Percentiles rank a stretch among this genome's conserved stretches.
These are phyloP conservation scores for Protomyces lactucae-debilis DNA, from an alignment of 1,139 yeast species.

Conservation along the genomic window DNA sequence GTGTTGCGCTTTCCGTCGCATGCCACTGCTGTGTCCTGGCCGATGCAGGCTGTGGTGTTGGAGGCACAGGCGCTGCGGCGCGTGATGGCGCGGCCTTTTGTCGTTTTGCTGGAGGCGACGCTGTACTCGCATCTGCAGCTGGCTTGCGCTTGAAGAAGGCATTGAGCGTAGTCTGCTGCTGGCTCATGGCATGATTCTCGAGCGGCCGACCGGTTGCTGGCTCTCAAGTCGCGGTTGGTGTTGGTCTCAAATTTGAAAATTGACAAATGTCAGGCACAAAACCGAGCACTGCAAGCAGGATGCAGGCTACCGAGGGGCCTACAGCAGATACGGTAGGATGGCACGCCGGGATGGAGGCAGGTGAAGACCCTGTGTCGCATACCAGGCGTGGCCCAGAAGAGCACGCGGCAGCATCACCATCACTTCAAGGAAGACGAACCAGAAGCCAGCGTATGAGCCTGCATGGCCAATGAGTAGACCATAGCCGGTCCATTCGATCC, in stretches of 20 bases:
- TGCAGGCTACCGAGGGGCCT: neutral
- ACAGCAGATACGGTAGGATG: neutral
- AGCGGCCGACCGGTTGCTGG: too few species aligned
- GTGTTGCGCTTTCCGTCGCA: neutral
- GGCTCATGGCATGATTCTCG: neutral
- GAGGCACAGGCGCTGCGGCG: neutral
- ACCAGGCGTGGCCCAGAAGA: slow-evolving; percentile 12
- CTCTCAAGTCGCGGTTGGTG: too few species aligned
- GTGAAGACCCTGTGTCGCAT: neutral
- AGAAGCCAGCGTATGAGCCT: slow-evolving; percentile 2
- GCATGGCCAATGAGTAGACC: slow-evolving; percentile 11
- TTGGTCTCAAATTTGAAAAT: too few species aligned
- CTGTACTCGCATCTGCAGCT: neutral
- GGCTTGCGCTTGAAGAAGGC: neutral
- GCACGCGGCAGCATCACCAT: slow-evolving; percentile 27
- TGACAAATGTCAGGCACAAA: too few species aligned
- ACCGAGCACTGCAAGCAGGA: too few species aligned
- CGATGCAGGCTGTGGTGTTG: neutral
- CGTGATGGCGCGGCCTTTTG: neutral
- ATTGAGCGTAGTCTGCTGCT: neutral
- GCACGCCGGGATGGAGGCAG: neutral
- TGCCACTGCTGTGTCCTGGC: slow-evolving; percentile 24
- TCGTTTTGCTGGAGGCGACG: neutral
- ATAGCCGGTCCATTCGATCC: slow-evolving; percentile 29
- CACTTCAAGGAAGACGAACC: slow-evolving; percentile 22